Base-by-base conservation (phyloP, 2,329 filamentous ascomycete species). In the Epichloe uncinata region DNA sequence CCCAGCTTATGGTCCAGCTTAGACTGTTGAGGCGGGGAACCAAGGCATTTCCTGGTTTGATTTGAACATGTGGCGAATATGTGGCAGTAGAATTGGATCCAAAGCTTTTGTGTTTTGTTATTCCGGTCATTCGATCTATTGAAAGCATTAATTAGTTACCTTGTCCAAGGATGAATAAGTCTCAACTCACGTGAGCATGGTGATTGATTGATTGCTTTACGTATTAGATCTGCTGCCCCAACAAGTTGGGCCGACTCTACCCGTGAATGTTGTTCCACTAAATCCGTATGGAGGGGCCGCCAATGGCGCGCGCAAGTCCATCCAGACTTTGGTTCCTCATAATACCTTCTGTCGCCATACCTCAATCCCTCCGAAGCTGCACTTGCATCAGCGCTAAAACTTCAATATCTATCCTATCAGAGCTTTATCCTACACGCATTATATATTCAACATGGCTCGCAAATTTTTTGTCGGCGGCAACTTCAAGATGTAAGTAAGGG, bases 381-480 rank as follows among this genome's bases (percentile, higher is more conserved):
- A 36, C 47, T 48, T 43, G 15, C 47, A 22, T 18, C 35, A 12
- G n/a, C 35, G n/a, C 35, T 5, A 26, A 30, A 4, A 8, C 3
- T 33, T 22, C n/a, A n/a, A 16, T 20, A n/a, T 49, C 11, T 18
- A 7, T 5, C 15, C 15, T 38, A 40, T 34, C 22, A 35, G 18
- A 43, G 5, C 41, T n/a, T n/a, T 15, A 20, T 11, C 20, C 9
- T 33, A 30, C 15, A 33, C 13, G 4, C n/a, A 49, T 5, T 13
- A 49, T 15, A 49, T 18, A 4, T 22, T 34, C 42, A 45, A 34
- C 64, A 95, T 95, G 89, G 79, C 84, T 79, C 89, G 89, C 77
- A 85, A 89, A 77, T 95, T 95, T 79, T 95, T 95, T 71, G 87
- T 95, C 70, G 90, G 90, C 71, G 90, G 90, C 68, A 98, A 98